Base-by-base conservation (phyloP, 331 rosid genomes). In the Stylosanthes scabra region DNA sequence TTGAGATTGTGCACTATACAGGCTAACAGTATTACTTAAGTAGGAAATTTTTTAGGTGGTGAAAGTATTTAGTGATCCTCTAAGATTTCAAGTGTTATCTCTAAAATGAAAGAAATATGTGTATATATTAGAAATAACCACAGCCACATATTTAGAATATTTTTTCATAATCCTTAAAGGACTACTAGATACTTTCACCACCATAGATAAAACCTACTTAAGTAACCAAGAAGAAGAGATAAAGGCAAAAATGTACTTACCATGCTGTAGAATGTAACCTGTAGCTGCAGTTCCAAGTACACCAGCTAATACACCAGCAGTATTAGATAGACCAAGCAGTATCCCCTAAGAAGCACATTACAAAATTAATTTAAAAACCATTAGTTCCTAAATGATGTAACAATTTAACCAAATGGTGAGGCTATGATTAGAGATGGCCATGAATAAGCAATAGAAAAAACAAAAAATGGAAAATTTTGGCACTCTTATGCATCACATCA, bases 241-340 rank as follows among this genome's bases (percentile, higher is more conserved):
- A 14, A 44, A 20, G 71, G 72, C n/a, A 31, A 45, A 78, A 78
- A 54, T n/a, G 68, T 59, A 72, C 93, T 75, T 72, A 92, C 97
- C 99, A 69, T 90, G 97, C 65, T 95, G 99, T 62, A 95, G 86
- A 80, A 95, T 95, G 86, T 92, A 95, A 47, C 99, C 97, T 9
- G 99, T 95, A 59, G 97, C 93, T 11, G 96, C 98, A 1, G 99
- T 95, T 75, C 99, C 99, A 20, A 95, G 81, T n/a, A 95, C 98
- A n/a, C 99, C 99, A 11, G 99, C 99, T 13, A 95, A 83, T 72
- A 95, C 98, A 71, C 99, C 99, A 20, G 99, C 98, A 25, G 98
- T 92, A 66, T 92, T 92, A 39, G 99, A 95, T 74, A 92, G 80
- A 80, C 99, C 99, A 67, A 95, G 99, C 72, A 95, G 81, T 67